These are phyloP conservation scores for Eucalyptus pumila DNA, from an alignment of 345 rosid species.

Conservation along the genomic window DNA sequence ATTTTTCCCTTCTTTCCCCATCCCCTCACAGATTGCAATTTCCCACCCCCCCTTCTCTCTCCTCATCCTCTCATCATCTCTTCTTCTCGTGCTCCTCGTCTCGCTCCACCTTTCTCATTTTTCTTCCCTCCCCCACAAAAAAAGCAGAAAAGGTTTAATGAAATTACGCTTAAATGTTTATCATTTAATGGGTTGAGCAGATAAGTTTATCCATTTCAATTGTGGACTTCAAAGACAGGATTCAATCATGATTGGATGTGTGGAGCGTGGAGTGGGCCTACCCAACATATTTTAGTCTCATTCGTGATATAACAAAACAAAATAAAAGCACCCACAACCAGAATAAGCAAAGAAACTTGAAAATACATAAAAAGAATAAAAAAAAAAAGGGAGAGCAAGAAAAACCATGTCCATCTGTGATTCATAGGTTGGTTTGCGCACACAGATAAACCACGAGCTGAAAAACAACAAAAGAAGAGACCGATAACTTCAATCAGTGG, in stretches of 20 bases:
- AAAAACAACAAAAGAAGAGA: neutral
- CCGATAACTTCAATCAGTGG: neutral
- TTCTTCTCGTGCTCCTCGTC: neutral
- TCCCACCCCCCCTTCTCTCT: accelerated
- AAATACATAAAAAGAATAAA: neutral
- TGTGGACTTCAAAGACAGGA: neutral
- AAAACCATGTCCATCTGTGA: neutral
- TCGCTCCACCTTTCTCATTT: neutral
- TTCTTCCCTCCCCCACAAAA: neutral
- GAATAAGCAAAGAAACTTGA: neutral
- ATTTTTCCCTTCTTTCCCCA: neutral
- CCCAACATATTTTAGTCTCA: neutral
- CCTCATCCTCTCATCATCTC: neutral
- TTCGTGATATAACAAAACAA: neutral
- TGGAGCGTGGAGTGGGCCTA: neutral
- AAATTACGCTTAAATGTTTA: neutral
- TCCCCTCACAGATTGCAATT: neutral
- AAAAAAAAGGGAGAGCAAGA: neutral
- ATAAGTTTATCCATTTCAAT: neutral
- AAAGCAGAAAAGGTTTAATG: neutral
- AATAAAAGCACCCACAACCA: neutral
- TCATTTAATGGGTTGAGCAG: neutral
- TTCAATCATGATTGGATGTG: neutral
- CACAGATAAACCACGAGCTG: neutral
- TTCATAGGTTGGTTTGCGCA: neutral